Base-by-base conservation (phyloP, 2,329 filamentous ascomycete species). In the Dactylonectria estremocensis region DNA sequence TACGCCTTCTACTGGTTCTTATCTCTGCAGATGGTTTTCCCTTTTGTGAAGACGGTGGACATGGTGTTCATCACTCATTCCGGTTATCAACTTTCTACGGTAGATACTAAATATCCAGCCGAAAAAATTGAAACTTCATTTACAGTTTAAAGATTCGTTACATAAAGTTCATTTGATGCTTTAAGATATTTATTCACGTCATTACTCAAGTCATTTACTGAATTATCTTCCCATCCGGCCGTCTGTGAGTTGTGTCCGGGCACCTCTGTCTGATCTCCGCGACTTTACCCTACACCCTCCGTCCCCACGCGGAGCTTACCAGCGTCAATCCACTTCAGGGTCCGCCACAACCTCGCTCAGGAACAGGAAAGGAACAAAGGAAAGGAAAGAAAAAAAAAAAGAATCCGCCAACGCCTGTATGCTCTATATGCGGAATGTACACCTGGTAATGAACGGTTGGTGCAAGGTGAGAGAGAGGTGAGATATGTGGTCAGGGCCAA, bases 381-480 rank as follows among this genome's bases (percentile, higher is more conserved):
- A 31, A 20, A 33, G 24, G 24, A 40, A 31, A 20, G 8, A 22
- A 43, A 48, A 63, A 28, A 40, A 22, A 48, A 35, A 28, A 18
- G 18, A 52, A 28, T 48, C 33, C 6, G 48, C 43, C 5, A 63
- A 63, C 60, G 60, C 60, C 52, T 18, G 31, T 24, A 40, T n/a
- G 24, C 33, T 63, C 53, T 58, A 43, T 59, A 64, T 64, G 54
- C 28, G 46, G 31, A 59, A 58, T 28, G 16, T 59, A 59, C 59
- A 20, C n/a, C 28, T 31, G n/a, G 14, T 20, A 65, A 61, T 49
- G 48, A 54, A 61, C 31, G 55, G n/a, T 18, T n/a, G 9, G 31
- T 49, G 43, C 22, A 59, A 59, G 9, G 53, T 43, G 33, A 28
- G 22, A 61, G 24, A 28, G 24, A 7, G 24, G 24, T 28, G 24